Evolutionary conservation across 225 moss, liverwort and hornwort genomes (phyloP), one percentile per base, ranked within the genome.

Genomic region (Pseudoscleropodium purum): DNA sequence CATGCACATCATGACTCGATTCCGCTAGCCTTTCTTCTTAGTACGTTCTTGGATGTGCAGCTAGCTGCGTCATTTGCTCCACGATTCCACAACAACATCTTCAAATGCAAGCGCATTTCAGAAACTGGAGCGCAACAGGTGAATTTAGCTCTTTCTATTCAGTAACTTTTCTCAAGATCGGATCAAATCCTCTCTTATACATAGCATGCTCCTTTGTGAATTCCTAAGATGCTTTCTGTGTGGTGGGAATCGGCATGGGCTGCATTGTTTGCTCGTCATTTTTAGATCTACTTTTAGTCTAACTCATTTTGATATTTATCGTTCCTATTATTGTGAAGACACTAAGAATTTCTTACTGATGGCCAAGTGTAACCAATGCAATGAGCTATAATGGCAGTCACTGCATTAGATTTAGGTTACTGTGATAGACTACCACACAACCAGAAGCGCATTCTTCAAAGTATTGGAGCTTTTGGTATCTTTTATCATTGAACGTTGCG

Each of bases 101-200:
- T 96, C 89, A 99, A 96, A 89, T 99, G 99, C 92, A 99, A 99
- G 88, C 97, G 99, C 47, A 99, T 99, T 87, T 99, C 99, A 84
- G 99, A 99, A 91, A 99, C 99, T 79, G 97, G 99, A 88, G 99
- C 99, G 64, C 99, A 99, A 86, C 99, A 97, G 98, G 98, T 97
- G 88, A 88, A 83, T 67, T 75, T 65, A 36, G 73, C 87, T 79
- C 51, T 18, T 59, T 86, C 64, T 66, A 83, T 56, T 65, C 49
- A 88, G 56, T 45, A 75, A 56, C 56, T 87, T 65, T 60, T 84
- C 87, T 54, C 30, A 64, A 56, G 63, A 69, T 85, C 63, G 54
- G 39, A 49, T 49, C 25, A 33, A 66, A 56, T 79, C 54, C 66
- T 86, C 63, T 64, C 63, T 33, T 66, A 9, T 11, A 16, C 56